Percentiles rank a stretch among this genome's conserved stretches.
phyloP scores from a whole-genome alignment of 805 yeast genomes.

The Ogataea wickerhamii region DNA sequence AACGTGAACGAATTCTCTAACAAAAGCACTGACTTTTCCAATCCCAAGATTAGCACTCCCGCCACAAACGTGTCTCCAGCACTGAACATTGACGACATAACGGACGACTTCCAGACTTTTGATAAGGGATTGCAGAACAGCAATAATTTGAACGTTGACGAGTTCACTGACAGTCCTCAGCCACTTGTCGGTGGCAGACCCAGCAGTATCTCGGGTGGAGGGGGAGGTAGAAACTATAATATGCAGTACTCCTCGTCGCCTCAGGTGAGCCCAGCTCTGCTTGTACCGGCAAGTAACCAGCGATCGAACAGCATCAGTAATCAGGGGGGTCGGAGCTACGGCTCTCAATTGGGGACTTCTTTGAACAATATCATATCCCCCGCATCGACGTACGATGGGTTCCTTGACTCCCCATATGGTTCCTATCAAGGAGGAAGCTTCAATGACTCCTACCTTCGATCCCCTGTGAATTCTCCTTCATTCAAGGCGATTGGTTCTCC shows the following conservation, averaged over 20 bases:
- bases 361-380: conserved; percentile 34
- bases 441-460: conserved; percentile 30
- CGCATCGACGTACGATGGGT: conserved; percentile 32
- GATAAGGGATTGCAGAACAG: not conserved
- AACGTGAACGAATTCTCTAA: not conserved
- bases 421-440: conserved; percentile 29
- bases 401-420: conserved; percentile 35
- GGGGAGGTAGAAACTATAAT: conserved; percentile 9
- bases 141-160: not conserved
- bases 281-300: conserved; percentile 15
- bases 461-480: conserved; percentile 35
- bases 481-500: conserved; percentile 33
- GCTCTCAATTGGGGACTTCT: conserved; percentile 31
- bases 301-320: conserved; percentile 24
- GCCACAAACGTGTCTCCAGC: not conserved
- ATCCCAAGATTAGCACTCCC: not conserved
- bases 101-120: conserved; percentile 1
- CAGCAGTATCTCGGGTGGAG: conserved; percentile 10
- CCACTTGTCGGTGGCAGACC: conserved; percentile 5
- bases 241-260: conserved; percentile 30
- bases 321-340: conserved; percentile 26
- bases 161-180: not conserved
- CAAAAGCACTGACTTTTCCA: not conserved
- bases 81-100: not conserved
- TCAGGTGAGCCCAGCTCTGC: conserved; percentile 20